Evolutionary conservation across 2,329 filamentous ascomycete genomes (phyloP).

Genomic region (Botryotinia calthae): DNA sequence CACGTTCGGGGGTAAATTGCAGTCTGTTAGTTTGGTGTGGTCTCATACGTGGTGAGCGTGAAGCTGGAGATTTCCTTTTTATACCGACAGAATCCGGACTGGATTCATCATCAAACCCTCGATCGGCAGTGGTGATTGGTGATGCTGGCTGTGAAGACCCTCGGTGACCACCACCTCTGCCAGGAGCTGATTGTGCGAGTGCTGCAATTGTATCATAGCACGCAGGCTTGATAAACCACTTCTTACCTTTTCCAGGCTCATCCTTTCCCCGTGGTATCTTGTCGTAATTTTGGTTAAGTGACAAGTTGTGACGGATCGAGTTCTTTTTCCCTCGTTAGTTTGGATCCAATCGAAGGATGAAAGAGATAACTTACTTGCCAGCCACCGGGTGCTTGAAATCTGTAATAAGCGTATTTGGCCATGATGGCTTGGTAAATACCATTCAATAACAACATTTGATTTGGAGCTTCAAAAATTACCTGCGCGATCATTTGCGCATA

Average conservation of each 20-base stretch:
- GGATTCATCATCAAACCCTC: conserved; percentile 52
- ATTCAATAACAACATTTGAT: conserved; percentile 85
- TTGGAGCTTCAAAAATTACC: conserved; percentile 81
- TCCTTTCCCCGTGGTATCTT: conserved; percentile 91
- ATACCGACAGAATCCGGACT: conserved; percentile 55
- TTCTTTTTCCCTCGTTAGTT: conserved; percentile 54
- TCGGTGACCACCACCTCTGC: conserved; percentile 61
- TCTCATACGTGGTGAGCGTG: conserved; percentile 54
- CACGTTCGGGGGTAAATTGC: conserved; percentile 59
- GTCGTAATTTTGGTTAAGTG: conserved; percentile 89
- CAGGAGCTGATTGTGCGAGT: conserved; percentile 48
- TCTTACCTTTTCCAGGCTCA: conserved; percentile 98
- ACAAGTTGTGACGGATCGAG: conserved; percentile 94
- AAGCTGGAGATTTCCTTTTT: conserved; percentile 52
- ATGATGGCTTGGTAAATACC: conserved; percentile 95
- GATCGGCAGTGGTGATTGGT: conserved; percentile 53
- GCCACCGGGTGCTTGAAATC: conserved; percentile 68
- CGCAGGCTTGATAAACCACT: conserved; percentile 90
- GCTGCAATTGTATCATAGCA: conserved; percentile 67
- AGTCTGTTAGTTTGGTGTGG: conserved; percentile 45
- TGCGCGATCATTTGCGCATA: conserved; percentile 97
- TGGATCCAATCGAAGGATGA: background rate
- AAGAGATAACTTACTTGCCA: conserved; percentile 71
- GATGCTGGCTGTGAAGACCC: conserved; percentile 72
- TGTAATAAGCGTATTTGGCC: conserved; percentile 88